Evolutionary conservation across 1,139 yeast genomes (phyloP).

Genomic region (Blastobotrys capitulatus): DNA sequence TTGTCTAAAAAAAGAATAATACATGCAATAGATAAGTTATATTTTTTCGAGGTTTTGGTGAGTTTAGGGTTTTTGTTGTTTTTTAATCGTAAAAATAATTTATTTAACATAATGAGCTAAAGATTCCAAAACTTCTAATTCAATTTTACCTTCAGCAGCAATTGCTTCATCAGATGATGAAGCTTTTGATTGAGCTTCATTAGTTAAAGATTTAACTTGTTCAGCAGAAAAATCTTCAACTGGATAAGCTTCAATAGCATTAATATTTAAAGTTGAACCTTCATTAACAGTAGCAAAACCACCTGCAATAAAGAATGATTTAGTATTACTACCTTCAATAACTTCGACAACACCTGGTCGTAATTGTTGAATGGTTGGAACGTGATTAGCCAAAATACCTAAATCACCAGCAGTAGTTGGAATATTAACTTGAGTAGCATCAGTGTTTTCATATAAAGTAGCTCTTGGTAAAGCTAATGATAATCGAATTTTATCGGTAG

Average conservation of each 20-base stretch:
- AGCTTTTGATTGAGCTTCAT: slow-evolving; percentile 94
- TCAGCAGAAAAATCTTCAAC: slow-evolving; percentile 82
- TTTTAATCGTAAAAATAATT: slow-evolving; percentile 20
- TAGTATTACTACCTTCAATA: slow-evolving; percentile 71
- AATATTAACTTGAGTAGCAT: slow-evolving; percentile 82
- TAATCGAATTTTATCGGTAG: slow-evolving; percentile 74
- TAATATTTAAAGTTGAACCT: slow-evolving; percentile 83
- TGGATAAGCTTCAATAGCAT: slow-evolving; percentile 95
- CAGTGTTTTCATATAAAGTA: slow-evolving; percentile 39
- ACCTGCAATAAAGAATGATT: slow-evolving; percentile 86
- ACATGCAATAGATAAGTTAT: too few species aligned
- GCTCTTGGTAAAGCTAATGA: slow-evolving; percentile 63
- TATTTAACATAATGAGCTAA: slow-evolving; percentile 84
- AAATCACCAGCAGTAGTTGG: slow-evolving; percentile 96
- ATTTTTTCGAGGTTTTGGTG: too few species aligned
- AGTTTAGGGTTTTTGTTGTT: neutral
- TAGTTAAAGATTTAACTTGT: slow-evolving; percentile 72
- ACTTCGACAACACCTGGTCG: slow-evolving; percentile 95
- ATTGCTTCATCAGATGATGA: slow-evolving; percentile 75
- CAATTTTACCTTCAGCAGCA: slow-evolving; percentile 93
- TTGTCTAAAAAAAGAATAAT: neutral
- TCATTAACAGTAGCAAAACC: slow-evolving; percentile 98
- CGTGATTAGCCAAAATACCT: slow-evolving; percentile 98
- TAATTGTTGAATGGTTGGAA: slow-evolving; percentile 95
- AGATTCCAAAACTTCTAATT: slow-evolving; percentile 94